Conservation (phyloP, 139 green algal species). For the Closterium sp. region DNA sequence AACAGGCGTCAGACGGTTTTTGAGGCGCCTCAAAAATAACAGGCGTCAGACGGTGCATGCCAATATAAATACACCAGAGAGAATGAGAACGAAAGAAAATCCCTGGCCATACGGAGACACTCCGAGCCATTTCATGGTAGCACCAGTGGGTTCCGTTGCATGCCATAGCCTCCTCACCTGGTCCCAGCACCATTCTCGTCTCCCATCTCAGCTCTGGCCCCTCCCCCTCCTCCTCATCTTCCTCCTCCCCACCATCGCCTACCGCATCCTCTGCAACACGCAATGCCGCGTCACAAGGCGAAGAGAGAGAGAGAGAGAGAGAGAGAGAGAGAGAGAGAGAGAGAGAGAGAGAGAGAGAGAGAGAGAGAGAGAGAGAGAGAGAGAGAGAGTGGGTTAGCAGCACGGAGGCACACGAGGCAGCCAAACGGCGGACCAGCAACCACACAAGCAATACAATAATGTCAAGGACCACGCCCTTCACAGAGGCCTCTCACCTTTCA, state of each 20-base stretch:
- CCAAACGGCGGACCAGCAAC: too few relatives aligned
- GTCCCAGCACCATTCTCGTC: slow-evolving; percentile 35
- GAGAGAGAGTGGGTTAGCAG: too few relatives aligned
- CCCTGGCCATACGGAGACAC: neutral
- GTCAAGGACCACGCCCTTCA: too few relatives aligned
- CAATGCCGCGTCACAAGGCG: neutral
- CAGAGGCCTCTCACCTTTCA: too few relatives aligned
- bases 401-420: too few relatives aligned
- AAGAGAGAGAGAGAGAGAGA: neutral
- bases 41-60: too few relatives aligned
- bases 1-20: too few relatives aligned
- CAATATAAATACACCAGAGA: too few relatives aligned
- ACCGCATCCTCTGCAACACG: slow-evolving; percentile 19
- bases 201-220: slow-evolving; percentile 34
- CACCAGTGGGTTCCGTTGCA: neutral
- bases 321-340: slow-evolving; percentile 17
- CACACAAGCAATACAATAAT: too few relatives aligned
- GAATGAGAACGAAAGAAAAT: too few relatives aligned
- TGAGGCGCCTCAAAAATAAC: too few relatives aligned
- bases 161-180: neutral
- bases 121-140: neutral
- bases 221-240: slow-evolving; percentile 22
- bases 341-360: slow-evolving; percentile 3
- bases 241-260: neutral
- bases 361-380: too few relatives aligned